phyloP scores from a whole-genome alignment of 768 basidiomycete species.

The Auricularia sp. region DNA sequence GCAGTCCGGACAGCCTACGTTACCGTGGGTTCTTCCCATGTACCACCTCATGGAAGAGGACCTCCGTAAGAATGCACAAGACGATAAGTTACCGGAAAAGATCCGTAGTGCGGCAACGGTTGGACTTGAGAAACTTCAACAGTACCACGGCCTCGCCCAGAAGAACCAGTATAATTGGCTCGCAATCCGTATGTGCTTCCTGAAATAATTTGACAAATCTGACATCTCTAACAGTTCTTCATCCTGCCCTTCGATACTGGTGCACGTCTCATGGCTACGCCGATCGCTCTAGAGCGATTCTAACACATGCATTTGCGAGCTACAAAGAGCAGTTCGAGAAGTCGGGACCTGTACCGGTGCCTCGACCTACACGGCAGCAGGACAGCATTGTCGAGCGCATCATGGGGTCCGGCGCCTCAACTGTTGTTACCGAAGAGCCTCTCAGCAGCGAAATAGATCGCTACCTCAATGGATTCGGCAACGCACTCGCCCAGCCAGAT shows the following conservation, averaged over 20 bases:
- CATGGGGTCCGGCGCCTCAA: neutral
- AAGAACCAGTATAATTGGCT: conserved; percentile 20
- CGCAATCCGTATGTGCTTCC: conserved; percentile 18
- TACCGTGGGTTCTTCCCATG: conserved; percentile 24
- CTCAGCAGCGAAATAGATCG: neutral
- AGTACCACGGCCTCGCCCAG: conserved; percentile 8
- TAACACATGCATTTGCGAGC: neutral
- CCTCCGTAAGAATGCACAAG: conserved; percentile 7
- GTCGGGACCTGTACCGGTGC: neutral
- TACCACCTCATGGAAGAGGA: conserved; percentile 20
- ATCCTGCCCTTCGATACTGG: conserved; percentile 16
- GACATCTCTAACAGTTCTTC: conserved; percentile 15
- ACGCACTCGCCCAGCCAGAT: neutral
- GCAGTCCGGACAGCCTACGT: conserved; percentile 15
- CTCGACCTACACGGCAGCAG: neutral
- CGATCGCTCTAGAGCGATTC: neutral
- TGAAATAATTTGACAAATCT: neutral
- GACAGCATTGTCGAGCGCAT: neutral
- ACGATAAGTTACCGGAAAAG: conserved; percentile 2
- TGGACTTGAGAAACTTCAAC: conserved; percentile 21
- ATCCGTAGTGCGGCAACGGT: conserved; percentile 15
- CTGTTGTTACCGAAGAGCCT: neutral
- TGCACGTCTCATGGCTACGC: conserved; percentile 13
- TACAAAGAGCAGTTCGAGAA: neutral
- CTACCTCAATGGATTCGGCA: neutral